Evolutionary conservation across 1,139 yeast genomes (phyloP).

Genomic region (Pichia terricola): DNA sequence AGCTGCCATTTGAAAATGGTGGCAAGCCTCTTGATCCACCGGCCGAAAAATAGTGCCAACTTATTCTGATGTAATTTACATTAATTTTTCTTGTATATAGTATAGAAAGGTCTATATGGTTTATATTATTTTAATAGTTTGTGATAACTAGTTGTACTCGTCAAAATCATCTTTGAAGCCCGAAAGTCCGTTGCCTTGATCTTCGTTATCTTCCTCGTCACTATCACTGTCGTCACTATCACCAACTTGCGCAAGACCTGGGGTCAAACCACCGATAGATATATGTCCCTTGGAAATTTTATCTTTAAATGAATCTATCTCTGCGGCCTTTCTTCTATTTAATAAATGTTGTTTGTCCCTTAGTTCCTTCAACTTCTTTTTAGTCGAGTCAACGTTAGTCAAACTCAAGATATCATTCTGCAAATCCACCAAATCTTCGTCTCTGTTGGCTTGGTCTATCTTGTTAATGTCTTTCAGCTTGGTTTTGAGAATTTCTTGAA

Average conservation of each 20-base stretch:
- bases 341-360: conserved; percentile 5
- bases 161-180: conserved; percentile 21
- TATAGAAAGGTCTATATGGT: too few relatives aligned
- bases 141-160: conserved; percentile 12
- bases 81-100: too few relatives aligned
- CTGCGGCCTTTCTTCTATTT: conserved; percentile 23
- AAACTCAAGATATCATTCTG: conserved; percentile 13
- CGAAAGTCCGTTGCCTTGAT: conserved; percentile 2
- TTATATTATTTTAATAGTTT: too few relatives aligned
- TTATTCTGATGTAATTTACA: not conserved
- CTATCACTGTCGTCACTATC: conserved; percentile 32
- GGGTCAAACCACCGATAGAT: conserved; percentile 67
- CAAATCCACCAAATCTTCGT: conserved; percentile 30
- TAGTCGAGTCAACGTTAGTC: conserved; percentile 4
- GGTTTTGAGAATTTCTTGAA: conserved; percentile 39
- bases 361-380: conserved; percentile 3
- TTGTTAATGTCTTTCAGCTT: conserved; percentile 37
- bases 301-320: conserved; percentile 28
- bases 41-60: not conserved
- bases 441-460: conserved; percentile 35
- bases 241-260: conserved; percentile 88
- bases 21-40: conserved; percentile 29
- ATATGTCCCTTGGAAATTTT: conserved; percentile 36
- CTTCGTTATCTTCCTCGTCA: conserved; percentile 12
- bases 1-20: conserved; percentile 75